A percentile compares a stretch with the other conserved stretches of the same genome.
These are phyloP conservation scores for Lepraria neglecta DNA, from an alignment of 495 filamentous ascomycete species.

Conservation along the genomic window DNA sequence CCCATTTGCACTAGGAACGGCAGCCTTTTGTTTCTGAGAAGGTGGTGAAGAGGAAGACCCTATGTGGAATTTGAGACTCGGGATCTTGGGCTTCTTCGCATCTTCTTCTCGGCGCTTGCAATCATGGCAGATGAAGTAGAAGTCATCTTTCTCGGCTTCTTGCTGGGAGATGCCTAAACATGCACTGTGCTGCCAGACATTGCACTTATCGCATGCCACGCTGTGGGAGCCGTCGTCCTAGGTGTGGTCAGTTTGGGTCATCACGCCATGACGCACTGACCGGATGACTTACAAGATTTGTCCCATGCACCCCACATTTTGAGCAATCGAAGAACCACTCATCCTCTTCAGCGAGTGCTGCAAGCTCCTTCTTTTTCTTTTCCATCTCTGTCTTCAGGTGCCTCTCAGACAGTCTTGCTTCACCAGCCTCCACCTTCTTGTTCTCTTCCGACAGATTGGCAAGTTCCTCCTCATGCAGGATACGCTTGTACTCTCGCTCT, in stretches of 20 bases:
- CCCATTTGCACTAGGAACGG: slow-evolving; percentile 17
- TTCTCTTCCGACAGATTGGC: slow-evolving; percentile 71
- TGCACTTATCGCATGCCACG: slow-evolving; percentile 91
- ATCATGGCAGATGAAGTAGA: slow-evolving; percentile 76
- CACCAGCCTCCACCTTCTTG: slow-evolving; percentile 55
- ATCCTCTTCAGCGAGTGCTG: slow-evolving; percentile 68
- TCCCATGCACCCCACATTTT: slow-evolving; percentile 78
- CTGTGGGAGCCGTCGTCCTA: slow-evolving; percentile 88
- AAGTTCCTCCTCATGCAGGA: slow-evolving; percentile 76
- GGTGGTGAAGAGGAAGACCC: slow-evolving; percentile 48
- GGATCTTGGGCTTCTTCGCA: slow-evolving; percentile 59
- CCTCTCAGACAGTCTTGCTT: slow-evolving; percentile 67
- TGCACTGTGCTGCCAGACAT: slow-evolving; percentile 91
- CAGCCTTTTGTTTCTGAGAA: slow-evolving; percentile 22
- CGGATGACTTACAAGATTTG: slow-evolving; percentile 53
- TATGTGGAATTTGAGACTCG: slow-evolving; percentile 60
- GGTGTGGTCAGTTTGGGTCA: background rate
- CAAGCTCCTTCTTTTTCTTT: slow-evolving; percentile 62
- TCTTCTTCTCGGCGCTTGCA: slow-evolving; percentile 66
- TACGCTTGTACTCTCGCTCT: slow-evolving; percentile 74
- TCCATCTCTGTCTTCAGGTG: slow-evolving; percentile 73
- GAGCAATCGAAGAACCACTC: slow-evolving; percentile 93
- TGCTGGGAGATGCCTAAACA: slow-evolving; percentile 73
- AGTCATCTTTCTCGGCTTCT: slow-evolving; percentile 78
- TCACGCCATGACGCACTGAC: background rate